Percentiles rank a stretch among this genome's conserved stretches.
phyloP scores from a whole-genome alignment of 805 yeast species.

The Yarrowia sp. region DNA sequence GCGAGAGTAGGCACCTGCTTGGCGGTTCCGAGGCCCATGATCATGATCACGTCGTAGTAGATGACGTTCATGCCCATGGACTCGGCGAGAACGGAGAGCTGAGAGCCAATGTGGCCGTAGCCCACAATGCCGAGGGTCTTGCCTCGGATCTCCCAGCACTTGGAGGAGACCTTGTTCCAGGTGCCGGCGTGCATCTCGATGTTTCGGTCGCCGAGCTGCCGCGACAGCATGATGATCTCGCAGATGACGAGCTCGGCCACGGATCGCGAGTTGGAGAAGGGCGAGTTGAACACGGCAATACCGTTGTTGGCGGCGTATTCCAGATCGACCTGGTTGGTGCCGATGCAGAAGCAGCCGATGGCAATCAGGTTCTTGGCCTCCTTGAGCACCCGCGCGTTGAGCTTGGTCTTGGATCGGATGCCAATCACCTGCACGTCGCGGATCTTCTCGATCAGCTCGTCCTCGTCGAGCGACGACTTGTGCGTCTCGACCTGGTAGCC shows the following conservation, averaged over 20 bases:
- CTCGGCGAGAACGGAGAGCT: constrained; percentile 94
- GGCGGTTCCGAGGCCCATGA: constrained; percentile 96
- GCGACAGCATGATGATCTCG: constrained; percentile 87
- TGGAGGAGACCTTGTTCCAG: constrained; percentile 94
- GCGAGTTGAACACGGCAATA: constrained; percentile 96
- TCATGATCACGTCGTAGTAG: constrained; percentile 86
- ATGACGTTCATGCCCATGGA: constrained; percentile 96
- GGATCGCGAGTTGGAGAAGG: constrained; percentile 96
- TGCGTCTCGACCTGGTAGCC: constrained; percentile 97
- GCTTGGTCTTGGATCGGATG: constrained; percentile 93
- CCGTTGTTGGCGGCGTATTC: constrained; percentile 89
- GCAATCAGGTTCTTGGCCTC: constrained; percentile 88
- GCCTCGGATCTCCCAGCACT: constrained; percentile 99
- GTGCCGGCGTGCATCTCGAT: constrained; percentile 93
- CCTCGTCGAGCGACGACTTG: constrained; percentile 87
- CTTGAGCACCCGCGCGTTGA: constrained; percentile 72
- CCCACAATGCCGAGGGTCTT: constrained; percentile 96
- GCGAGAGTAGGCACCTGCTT: constrained; percentile 83
- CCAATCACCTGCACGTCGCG: constrained; percentile 94
- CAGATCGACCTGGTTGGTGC: constrained; percentile 96
- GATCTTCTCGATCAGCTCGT: constrained; percentile 90
- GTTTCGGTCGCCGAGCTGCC: constrained; percentile 96
- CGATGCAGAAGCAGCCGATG: constrained; percentile 98
- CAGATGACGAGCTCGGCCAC: constrained; percentile 97
- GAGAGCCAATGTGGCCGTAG: constrained; percentile 98